phyloP scores from a whole-genome alignment of 352 stramenopile species.

The Phytophthora sp. region DNA sequence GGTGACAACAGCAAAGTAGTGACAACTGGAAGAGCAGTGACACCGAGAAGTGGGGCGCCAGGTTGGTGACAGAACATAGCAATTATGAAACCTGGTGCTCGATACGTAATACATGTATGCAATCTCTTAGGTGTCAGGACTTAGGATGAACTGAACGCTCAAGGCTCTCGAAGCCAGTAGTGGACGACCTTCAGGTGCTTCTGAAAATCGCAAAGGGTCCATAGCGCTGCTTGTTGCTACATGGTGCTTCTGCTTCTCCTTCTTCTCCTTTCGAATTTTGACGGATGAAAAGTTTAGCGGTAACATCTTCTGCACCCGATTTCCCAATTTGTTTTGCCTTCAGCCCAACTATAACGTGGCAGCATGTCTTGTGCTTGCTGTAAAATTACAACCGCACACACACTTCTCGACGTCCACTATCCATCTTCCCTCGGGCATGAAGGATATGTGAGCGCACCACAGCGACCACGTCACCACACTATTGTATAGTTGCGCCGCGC shows the following conservation, averaged over 20 bases:
- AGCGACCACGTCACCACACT: no score
- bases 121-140: not conserved
- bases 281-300: not conserved
- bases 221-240: not conserved
- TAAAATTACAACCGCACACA: no score
- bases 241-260: no score
- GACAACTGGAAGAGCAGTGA: not conserved
- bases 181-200: not conserved
- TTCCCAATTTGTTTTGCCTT: no score
- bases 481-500: no score
- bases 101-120: no score
- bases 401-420: no score
- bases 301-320: not conserved
- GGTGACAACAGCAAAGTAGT: not conserved
- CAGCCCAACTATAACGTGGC: no score
- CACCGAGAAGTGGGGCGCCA: not conserved
- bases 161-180: not conserved
- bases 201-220: not conserved
- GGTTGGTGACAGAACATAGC: not conserved
- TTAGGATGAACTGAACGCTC: not conserved
- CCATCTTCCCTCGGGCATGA: no score
- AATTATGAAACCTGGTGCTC: not conserved
- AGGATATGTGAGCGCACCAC: no score
- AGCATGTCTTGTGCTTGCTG: no score
- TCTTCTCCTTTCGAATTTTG: not conserved